phyloP scores from a whole-genome alignment of 2,329 filamentous ascomycete genomes.

The Bipolaris zeicola region DNA sequence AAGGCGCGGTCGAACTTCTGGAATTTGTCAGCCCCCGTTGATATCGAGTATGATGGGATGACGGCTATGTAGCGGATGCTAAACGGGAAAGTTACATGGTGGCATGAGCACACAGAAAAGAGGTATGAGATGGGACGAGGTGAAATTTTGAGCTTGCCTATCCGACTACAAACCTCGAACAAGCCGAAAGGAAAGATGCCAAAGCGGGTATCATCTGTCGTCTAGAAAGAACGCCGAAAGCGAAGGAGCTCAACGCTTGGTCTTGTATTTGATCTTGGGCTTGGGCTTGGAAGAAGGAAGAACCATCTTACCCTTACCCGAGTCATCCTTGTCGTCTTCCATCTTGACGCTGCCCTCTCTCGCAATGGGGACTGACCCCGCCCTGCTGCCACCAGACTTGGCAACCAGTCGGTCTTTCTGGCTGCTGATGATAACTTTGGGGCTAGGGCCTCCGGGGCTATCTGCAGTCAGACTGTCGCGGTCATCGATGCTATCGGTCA shows the following conservation, averaged over 20 bases:
- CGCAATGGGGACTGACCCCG: slow-evolving; percentile 53
- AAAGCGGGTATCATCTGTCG: slow-evolving; percentile 28
- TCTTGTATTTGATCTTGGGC: slow-evolving; percentile 19
- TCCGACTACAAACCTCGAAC: slow-evolving; percentile 28
- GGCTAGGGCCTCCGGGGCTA: slow-evolving; percentile 44
- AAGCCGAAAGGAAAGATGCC: slow-evolving; percentile 19
- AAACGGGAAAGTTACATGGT: slow-evolving; percentile 7
- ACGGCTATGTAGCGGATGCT: slow-evolving; percentile 2
- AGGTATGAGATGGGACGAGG: slow-evolving; percentile 19
- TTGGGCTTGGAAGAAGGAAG: slow-evolving; percentile 34
- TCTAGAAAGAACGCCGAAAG: slow-evolving; percentile 18
- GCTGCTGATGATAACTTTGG: slow-evolving; percentile 40
- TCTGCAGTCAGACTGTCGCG: slow-evolving; percentile 48
- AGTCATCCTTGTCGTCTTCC: slow-evolving; percentile 55
- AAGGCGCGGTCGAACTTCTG: slow-evolving; percentile 38
- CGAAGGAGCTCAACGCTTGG: slow-evolving; percentile 21
- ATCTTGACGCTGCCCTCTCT: slow-evolving; percentile 58
- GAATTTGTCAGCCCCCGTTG: slow-evolving; percentile 3
- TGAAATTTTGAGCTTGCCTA: slow-evolving; percentile 24
- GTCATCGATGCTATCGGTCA: slow-evolving; percentile 46
- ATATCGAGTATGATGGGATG: slow-evolving; percentile 1
- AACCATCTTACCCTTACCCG: slow-evolving; percentile 52
- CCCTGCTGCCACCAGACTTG: slow-evolving; percentile 48
- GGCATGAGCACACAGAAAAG: slow-evolving; percentile 13
- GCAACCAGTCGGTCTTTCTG: slow-evolving; percentile 47